Base-by-base conservation (phyloP, 139 green algal genomes). In the Pleodorina starrii region DNA sequence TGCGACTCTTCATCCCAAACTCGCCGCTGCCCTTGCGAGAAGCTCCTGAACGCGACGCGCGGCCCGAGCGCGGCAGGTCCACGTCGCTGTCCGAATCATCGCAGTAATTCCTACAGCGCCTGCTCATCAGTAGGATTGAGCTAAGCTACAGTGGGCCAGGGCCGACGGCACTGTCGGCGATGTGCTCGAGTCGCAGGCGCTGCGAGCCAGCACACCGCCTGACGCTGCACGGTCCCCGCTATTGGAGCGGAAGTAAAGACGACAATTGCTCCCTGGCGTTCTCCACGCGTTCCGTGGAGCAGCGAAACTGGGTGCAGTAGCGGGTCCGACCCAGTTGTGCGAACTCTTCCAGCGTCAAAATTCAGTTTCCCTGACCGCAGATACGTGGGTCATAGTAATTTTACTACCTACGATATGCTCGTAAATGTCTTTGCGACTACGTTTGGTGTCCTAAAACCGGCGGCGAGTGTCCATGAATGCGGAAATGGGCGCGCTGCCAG, bases 21-120 rank as follows among this genome's bases (percentile, higher is more conserved):
- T 51, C 60, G 42, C 48, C 44, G 4, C 54, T 25, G 77, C 81
- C 32, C 76, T 84, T 84, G n/a, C 76, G 81, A 0, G 42, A 77
- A 29, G 50, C 76, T 42, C 42, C 66, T 25, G 29, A 44, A 42
- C 81, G 81, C 42, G 81, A 35, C 29, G n/a, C 6, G 23, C 60
- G 42, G 11, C 36, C 32, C 42, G 60, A 77, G 7, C 60, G 81
- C 3, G 51, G 77, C 57, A 66, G 5, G n/a, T 63, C 42, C 14
- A 21, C 63, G 44, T 88, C 82, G 44, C 66, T 88, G 35, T 88
- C 82, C 2, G 44, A 40, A 44, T 88, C 82, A 44, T 88, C 82
- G n/a, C 42, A 73, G 43, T 54, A 80, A n/a, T 77, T 25, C 14
- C 7, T 32, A n/a, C 38, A 40, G 5, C 82, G 82, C 44, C 46